Base-by-base conservation (phyloP, 352 stramenopile genomes). In the Pythium aristosporum region DNA sequence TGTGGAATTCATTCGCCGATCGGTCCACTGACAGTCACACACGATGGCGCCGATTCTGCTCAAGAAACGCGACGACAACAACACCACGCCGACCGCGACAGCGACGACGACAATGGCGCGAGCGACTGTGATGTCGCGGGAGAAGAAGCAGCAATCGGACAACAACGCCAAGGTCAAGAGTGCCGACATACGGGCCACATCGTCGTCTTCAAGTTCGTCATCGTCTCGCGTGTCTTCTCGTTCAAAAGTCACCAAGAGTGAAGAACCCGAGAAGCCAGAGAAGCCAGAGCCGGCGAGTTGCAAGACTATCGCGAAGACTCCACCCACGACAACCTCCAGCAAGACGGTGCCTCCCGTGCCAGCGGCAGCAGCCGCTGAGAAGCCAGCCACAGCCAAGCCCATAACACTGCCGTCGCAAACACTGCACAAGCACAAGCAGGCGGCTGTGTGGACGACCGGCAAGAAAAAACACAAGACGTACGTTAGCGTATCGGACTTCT, bases 381-480 rank as follows among this genome's bases (percentile, higher is more conserved):
- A 73, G 32, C 63, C 68, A 30, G 20, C 62, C 4, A 46, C 60
- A 42, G 11, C 10, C 10, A 63, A 15, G 53, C 61, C 6, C 48
- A 15, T 30, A 30, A 30, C 61, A 8, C 53, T 92, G 41, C 84
- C 84, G 11, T 92, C 84, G 3, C 55, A 77, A 12, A 66, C 53
- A 50, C 68, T 90, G 1, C 74, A 87, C 58, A 91, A 87, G 47
- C 81, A 92, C 75, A 92, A 93, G 34, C 82, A 91, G 53, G 82
- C 84, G 1, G 71, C 82, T 0, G 80, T 90, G 30, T 92, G 88
- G 69, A 77, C 68, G 1, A 78, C 76, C 0, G 77, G 74, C 52
- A 92, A 88, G 63, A 89, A 88, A 63, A 88, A 84, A 20, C 69
- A 89, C 76, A 92, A 88, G 61, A 89, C 80, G 80, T 91, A 74